Conservation (phyloP, 140 eudicot genomes). For the Oenanthe javanica region DNA sequence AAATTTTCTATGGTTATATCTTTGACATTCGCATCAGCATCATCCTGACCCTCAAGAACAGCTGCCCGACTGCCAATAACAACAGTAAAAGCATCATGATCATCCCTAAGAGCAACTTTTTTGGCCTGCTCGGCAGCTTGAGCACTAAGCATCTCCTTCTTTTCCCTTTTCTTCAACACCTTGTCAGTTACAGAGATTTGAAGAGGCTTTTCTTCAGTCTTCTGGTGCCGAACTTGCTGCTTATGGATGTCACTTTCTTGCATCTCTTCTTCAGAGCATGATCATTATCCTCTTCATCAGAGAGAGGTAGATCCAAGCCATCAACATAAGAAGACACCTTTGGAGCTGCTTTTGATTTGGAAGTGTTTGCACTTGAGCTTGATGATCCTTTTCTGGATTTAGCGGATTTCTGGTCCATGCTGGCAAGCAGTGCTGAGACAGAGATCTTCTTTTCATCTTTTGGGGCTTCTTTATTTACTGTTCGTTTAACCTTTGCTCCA, state of each 20-base stretch:
- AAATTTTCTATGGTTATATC: conserved; percentile 65
- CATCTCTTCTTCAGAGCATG: conserved; percentile 21
- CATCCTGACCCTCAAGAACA: conserved; percentile 65
- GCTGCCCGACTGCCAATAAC: conserved; percentile 71
- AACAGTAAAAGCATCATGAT: conserved; percentile 83
- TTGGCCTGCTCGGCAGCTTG: conserved; percentile 53
- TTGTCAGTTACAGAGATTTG: conserved; percentile 45
- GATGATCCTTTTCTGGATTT: conserved; percentile 43
- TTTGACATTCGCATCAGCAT: conserved; percentile 77
- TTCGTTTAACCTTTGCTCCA: too few species aligned
- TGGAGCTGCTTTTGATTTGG: conserved; percentile 51
- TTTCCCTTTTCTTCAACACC: conserved; percentile 64
- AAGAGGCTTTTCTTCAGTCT: conserved; percentile 28
- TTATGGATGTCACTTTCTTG: conserved; percentile 15
- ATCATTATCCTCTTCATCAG: conserved; percentile 39
- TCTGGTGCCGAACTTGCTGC: conserved; percentile 24
- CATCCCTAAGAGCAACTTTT: conserved; percentile 61
- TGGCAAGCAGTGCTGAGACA: conserved; percentile 69
- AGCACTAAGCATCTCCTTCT: conserved; percentile 50
- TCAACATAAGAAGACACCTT: conserved; percentile 45
- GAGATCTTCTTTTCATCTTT: conserved; percentile 49
- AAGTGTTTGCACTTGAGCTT: conserved; percentile 29
- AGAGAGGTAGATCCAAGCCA: conserved; percentile 64
- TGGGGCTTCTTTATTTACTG: too few species aligned
- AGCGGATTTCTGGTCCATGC: conserved; percentile 70